Evolutionary conservation across 1,284 basidiomycete genomes (phyloP), one percentile per base, ranked within the genome.

Genomic region (Porodaedalea pini): DNA sequence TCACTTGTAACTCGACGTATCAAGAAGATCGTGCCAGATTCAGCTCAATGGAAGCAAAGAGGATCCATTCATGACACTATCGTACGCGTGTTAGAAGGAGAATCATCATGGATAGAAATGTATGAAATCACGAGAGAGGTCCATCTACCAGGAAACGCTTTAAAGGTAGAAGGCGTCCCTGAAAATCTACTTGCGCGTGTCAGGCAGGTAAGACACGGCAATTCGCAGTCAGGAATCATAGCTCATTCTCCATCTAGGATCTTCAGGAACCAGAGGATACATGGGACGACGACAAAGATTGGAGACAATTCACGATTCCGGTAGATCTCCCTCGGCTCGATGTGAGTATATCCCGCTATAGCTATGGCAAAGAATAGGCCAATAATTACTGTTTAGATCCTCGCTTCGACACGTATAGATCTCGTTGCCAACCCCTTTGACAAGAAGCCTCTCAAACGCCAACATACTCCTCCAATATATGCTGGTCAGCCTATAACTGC

Each of bases 251-350:
- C 69, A 64, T 75, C 76, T 15, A 62, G 55, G 27, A 57, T 27
- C 52, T 65, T 21, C 57, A n/a, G 39, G 11, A 45, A 19, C 40
- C 19, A 15, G 31, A 54, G 3, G 47, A 43, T 37, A 47, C 25
- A 51, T 51, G 58, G 67, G 61, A 67, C 11, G 68, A 73, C 21
- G 58, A 69, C 58, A 75, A 75, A 4, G 67, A 71, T 23, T 92
- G 90, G 88, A 77, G 81, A 50, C 80, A 86, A 61, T 80, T 93
- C 39, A 77, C 75, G 49, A 89, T 93, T 45, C 90, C 90, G 11
- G 86, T 94, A 2, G 92, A 93, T 66, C 76, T 94, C 43, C 91
- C 92, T 1, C 78, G 79, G 55, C 86, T 92, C 77, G 83, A 85
- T 66, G 90, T 90, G 58, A 71, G 85, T 74, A 10, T 4, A 19